These are phyloP conservation scores for Taphrina sp. DNA, from an alignment of 1,139 yeast genomes.

Conservation along the genomic window DNA sequence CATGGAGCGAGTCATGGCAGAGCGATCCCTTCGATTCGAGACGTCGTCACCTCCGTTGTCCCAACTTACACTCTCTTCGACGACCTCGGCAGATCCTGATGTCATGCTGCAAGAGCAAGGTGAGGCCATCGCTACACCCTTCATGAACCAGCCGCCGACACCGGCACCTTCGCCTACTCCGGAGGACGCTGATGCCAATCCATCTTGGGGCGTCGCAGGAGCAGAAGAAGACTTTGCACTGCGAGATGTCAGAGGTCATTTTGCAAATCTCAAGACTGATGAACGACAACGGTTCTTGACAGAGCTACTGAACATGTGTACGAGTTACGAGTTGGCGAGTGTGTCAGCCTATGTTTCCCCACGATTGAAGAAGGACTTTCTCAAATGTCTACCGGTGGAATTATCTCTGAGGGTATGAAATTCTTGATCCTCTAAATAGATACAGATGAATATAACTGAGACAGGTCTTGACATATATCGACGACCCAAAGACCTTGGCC, in stretches of 20 bases:
- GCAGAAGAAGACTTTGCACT: slow-evolving; percentile 30
- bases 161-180: slow-evolving; percentile 43
- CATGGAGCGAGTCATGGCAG: too few species aligned
- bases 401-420: slow-evolving; percentile 59
- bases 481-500: slow-evolving; percentile 50
- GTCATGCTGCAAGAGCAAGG: background rate
- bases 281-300: slow-evolving; percentile 40
- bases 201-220: slow-evolving; percentile 21
- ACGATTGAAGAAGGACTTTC: slow-evolving; percentile 79
- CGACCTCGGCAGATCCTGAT: background rate
- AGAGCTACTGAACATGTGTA: slow-evolving; percentile 42
- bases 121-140: slow-evolving; percentile 1
- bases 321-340: slow-evolving; percentile 65
- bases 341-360: slow-evolving; percentile 73
- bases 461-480: slow-evolving; percentile 58
- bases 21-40: too few species aligned
- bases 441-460: background rate
- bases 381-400: slow-evolving; percentile 78
- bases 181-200: slow-evolving; percentile 19
- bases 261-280: slow-evolving; percentile 31
- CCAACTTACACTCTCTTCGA: background rate
- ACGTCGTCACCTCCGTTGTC: too few species aligned
- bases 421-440: background rate
- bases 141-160: slow-evolving; percentile 37
- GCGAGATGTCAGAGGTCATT: slow-evolving; percentile 35